phyloP scores from a whole-genome alignment of 164 flowering plant genomes.

The Sextonia rubra region DNA sequence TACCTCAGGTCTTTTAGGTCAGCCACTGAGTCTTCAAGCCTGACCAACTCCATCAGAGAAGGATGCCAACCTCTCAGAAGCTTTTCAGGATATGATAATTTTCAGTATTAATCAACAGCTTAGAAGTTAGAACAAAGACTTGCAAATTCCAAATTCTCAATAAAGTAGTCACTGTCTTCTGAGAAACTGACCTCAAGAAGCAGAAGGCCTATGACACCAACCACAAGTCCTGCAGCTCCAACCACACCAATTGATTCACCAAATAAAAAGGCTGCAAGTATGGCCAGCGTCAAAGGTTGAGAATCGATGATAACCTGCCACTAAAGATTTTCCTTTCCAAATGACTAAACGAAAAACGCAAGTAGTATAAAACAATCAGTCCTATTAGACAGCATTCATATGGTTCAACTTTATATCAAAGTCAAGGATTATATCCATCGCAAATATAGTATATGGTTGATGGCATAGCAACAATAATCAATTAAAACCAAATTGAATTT shows the following conservation, averaged over 20 bases:
- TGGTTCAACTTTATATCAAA: no score
- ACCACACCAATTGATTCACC: conserved; percentile 83
- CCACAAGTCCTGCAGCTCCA: conserved; percentile 77
- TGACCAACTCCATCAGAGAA: no score
- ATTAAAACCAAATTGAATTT: neutral
- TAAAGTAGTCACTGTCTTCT: neutral
- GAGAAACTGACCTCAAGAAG: conserved; percentile 74
- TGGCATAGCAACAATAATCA: neutral
- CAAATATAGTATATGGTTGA: conserved; percentile 66
- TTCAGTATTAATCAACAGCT: no score
- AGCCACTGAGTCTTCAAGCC: no score
- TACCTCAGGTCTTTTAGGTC: no score
- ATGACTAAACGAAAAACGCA: neutral
- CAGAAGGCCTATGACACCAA: conserved; percentile 84
- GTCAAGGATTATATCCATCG: conserved; percentile 6
- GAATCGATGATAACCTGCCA: conserved; percentile 96
- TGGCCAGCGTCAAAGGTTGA: conserved; percentile 90
- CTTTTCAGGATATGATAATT: no score
- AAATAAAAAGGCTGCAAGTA: conserved; percentile 79
- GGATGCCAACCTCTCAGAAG: no score
- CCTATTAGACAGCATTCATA: conserved; percentile 39
- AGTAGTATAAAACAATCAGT: neutral
- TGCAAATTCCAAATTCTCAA: neutral
- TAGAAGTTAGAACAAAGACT: no score
- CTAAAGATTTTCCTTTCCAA: neutral